phyloP scores from a whole-genome alignment of 805 yeast genomes.

The Saturnispora diversa region DNA sequence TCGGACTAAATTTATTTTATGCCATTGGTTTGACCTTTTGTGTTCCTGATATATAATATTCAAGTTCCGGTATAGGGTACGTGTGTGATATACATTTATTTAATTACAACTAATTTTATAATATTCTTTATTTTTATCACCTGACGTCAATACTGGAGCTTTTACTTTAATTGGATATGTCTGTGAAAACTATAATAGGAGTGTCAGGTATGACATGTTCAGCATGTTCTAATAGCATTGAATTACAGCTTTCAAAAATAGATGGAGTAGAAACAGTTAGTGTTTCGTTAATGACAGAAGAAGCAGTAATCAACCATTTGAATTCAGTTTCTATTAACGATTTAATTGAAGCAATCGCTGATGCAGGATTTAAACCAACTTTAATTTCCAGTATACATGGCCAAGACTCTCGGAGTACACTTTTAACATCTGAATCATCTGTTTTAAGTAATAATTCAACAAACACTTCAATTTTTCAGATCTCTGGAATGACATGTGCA shows the following conservation, averaged over 20 bases:
- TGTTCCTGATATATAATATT: too few species aligned
- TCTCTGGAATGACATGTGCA: slow-evolving; percentile 88
- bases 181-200: slow-evolving; percentile 19
- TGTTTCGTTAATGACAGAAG: slow-evolving; percentile 67
- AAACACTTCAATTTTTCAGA: slow-evolving; percentile 16
- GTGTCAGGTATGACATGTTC: slow-evolving; percentile 75
- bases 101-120: neutral
- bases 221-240: slow-evolving; percentile 52
- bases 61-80: too few species aligned
- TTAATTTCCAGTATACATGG: slow-evolving; percentile 6
- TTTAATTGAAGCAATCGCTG: slow-evolving; percentile 38
- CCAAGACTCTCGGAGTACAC: neutral
- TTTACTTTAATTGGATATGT: too few species aligned
- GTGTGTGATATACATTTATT: too few species aligned
- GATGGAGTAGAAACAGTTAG: slow-evolving; percentile 28
- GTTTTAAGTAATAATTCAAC: neutral
- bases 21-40: too few species aligned
- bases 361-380: slow-evolving; percentile 39
- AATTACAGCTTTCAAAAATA: slow-evolving; percentile 36
- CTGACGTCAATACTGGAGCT: too few species aligned
- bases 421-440: neutral
- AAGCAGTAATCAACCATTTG: slow-evolving; percentile 48
- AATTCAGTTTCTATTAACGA: slow-evolving; percentile 21
- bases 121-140: too few species aligned
- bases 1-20: too few species aligned